Percentiles rank a stretch among this genome's conserved stretches.
phyloP scores from a whole-genome alignment of 441 rosid genomes.

The Jatropha multifida region DNA sequence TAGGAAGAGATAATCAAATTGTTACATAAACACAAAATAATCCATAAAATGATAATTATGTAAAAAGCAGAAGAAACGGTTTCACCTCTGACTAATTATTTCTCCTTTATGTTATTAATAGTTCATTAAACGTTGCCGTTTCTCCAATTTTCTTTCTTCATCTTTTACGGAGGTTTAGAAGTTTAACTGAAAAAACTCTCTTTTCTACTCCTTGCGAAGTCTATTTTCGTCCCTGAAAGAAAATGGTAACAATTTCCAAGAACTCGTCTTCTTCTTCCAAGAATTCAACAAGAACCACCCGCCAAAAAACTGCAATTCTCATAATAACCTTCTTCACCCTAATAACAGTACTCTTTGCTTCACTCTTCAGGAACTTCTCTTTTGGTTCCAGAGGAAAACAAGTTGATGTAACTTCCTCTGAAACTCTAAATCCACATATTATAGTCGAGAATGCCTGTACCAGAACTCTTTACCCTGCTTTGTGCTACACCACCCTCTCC shows the following conservation, averaged over 20 bases:
- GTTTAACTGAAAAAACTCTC: not conserved
- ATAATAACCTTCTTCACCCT: conserved; percentile 11
- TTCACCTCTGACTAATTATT: too few relatives aligned
- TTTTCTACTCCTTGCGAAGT: not conserved
- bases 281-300: conserved; percentile 12
- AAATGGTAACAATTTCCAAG: not conserved
- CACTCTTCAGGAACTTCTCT: conserved; percentile 2
- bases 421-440: not conserved
- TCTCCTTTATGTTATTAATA: too few relatives aligned
- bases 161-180: not conserved
- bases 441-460: conserved; percentile 5
- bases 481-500: conserved; percentile 19
- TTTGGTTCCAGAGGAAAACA: not conserved
- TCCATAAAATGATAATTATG: too few relatives aligned
- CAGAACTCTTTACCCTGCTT: conserved; percentile 13
- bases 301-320: not conserved
- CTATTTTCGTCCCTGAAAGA: not conserved
- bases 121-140: not conserved
- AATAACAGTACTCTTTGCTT: not conserved
- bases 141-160: not conserved
- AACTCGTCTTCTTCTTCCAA: not conserved
- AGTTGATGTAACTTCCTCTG: not conserved
- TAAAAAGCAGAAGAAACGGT: too few relatives aligned
- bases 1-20: too few relatives aligned
- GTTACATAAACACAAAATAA: too few relatives aligned